A percentile compares a stretch with the other conserved stretches of the same genome.
Conservation (phyloP, 2,329 filamentous ascomycete species). For the Botrytis squamosa region DNA sequence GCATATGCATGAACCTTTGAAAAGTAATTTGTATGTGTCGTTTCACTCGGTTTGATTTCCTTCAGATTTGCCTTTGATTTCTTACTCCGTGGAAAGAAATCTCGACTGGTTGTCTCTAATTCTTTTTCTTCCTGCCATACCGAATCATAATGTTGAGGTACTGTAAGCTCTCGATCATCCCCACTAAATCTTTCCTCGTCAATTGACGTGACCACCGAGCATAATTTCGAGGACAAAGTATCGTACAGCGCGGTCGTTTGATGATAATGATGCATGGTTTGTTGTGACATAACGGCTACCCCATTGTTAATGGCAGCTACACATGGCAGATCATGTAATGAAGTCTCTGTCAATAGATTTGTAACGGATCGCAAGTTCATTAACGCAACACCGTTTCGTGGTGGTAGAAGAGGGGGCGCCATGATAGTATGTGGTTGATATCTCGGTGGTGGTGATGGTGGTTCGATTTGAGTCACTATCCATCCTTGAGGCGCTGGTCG, state of each 20-base stretch:
- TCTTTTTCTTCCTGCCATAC: conserved; percentile 32
- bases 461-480: conserved; percentile 25
- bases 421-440: conserved; percentile 15
- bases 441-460: background rate
- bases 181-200: conserved; percentile 59
- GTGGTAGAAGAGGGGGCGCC: conserved; percentile 25
- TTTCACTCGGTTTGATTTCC: conserved; percentile 41
- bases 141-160: conserved; percentile 27
- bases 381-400: conserved; percentile 23
- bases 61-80: conserved; percentile 39
- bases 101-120: conserved; percentile 21
- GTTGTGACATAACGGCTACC: conserved; percentile 45
- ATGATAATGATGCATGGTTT: conserved; percentile 46
- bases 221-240: conserved; percentile 60
- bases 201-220: conserved; percentile 69
- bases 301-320: conserved; percentile 46
- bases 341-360: conserved; percentile 40
- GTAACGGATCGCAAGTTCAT: conserved; percentile 34
- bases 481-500: conserved; percentile 26
- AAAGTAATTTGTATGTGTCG: conserved; percentile 59
- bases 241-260: conserved; percentile 54
- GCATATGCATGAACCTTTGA: conserved; percentile 75
- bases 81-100: conserved; percentile 31
- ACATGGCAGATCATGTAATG: conserved; percentile 41
- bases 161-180: conserved; percentile 53